These are phyloP conservation scores for Saccharomyces hybrid DNA, from an alignment of 1,139 yeast genomes.

Conservation along the genomic window DNA sequence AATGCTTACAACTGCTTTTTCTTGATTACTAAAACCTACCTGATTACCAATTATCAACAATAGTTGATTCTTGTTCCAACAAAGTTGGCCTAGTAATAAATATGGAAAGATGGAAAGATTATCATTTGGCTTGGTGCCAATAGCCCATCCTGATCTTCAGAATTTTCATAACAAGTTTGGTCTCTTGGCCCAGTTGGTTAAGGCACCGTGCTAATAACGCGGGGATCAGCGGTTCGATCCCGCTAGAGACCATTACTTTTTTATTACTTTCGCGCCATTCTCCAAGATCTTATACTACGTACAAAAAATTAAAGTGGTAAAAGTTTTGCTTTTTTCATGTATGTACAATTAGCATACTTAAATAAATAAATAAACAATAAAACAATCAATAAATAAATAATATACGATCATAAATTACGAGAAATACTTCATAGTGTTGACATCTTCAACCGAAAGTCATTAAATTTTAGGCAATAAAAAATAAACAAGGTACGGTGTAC, in stretches of 20 bases:
- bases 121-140: too few relatives aligned
- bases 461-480: neutral
- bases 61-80: too few relatives aligned
- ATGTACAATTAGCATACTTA: neutral
- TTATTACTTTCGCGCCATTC: neutral
- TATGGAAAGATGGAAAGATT: too few relatives aligned
- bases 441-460: neutral
- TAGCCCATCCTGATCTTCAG: too few relatives aligned
- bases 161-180: slow-evolving; percentile 6
- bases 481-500: neutral
- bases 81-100: too few relatives aligned
- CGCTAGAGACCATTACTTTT: slow-evolving; percentile 21
- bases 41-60: too few relatives aligned
- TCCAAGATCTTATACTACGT: neutral
- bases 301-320: neutral
- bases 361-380: neutral
- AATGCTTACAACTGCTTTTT: too few relatives aligned
- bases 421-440: neutral
- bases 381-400: slow-evolving; percentile 1
- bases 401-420: neutral
- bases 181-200: slow-evolving; percentile 29
- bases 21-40: too few relatives aligned
- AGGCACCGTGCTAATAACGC: slow-evolving; percentile 29
- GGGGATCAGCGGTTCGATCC: slow-evolving; percentile 29
- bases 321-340: neutral